phyloP scores from a whole-genome alignment of 768 basidiomycete species.

The Termitomyces sp. region DNA sequence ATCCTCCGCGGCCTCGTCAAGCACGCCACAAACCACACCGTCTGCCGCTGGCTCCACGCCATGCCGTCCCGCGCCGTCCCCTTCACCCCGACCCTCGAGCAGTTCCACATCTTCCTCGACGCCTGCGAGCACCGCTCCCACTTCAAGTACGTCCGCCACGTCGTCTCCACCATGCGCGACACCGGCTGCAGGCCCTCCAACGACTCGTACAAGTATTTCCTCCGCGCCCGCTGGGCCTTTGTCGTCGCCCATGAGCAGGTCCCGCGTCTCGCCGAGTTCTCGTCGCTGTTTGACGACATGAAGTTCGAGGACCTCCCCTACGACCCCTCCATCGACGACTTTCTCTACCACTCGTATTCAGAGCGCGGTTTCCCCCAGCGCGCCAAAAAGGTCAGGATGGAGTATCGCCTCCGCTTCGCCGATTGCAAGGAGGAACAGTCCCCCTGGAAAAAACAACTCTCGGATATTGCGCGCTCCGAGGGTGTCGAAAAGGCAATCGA shows the following conservation, averaged over 20 bases:
- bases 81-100: slow-evolving; percentile 40
- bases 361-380: slow-evolving; percentile 28
- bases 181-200: slow-evolving; percentile 38
- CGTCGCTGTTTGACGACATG: slow-evolving; percentile 42
- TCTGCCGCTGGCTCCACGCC: slow-evolving; percentile 44
- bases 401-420: slow-evolving; percentile 28
- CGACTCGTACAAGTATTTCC: slow-evolving; percentile 43
- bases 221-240: slow-evolving; percentile 34
- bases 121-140: slow-evolving; percentile 25
- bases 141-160: slow-evolving; percentile 28
- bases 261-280: slow-evolving; percentile 29
- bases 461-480: slow-evolving; percentile 13
- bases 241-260: slow-evolving; percentile 20
- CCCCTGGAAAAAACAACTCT: slow-evolving; percentile 11
- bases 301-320: slow-evolving; percentile 35
- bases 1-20: slow-evolving; percentile 45
- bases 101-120: slow-evolving; percentile 52
- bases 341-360: slow-evolving; percentile 39
- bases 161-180: slow-evolving; percentile 29
- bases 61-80: slow-evolving; percentile 47
- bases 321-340: slow-evolving; percentile 33
- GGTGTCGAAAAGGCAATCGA: slow-evolving; percentile 29
- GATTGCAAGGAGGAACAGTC: slow-evolving; percentile 13
- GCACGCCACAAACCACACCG: slow-evolving; percentile 35
- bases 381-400: slow-evolving; percentile 31